Evolutionary conservation across 164 flowering plant species (phyloP), one percentile per base, ranked within the genome.

Genomic region (Cinnamomum micranthum): DNA sequence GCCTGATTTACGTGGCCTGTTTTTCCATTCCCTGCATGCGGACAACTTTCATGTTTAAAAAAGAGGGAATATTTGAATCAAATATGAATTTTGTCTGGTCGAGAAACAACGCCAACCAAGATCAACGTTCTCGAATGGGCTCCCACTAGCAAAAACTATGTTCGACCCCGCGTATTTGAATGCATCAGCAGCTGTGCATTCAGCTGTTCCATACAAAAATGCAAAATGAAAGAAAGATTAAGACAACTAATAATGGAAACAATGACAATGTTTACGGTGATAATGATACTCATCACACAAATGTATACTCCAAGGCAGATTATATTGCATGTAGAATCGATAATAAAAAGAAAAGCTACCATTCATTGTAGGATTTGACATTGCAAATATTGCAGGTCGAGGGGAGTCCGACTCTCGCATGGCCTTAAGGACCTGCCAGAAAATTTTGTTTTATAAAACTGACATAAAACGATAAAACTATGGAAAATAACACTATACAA

Each of bases 351-450:
- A 68, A 74, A 69, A 35, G 83, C 88, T 75, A 96, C 99, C 99
- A 84, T 96, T 94, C 78, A 75, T 69, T 68, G 99, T 96, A 74
- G 99, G 99, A 84, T 96, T 96, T 77, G 99, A 96, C 99, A 96
- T 96, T 15, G 99, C 97, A 83, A 96, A 96, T 71, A 96, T 92
- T 66, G 97, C 97, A 84, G 99, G 99, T 79, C 89, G 89, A 19
- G 79, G 74, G 68, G 97, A 91, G 77, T 89, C 94, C 47, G 99
- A 96, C 41, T 88, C 94, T 78, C 83, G 79, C 99, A 94, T 92
- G 68, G 97, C 97, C 82, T 77, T 87, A 15, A 96, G 97, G 74
- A 96, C 97, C 98, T 96, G 82, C 71, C 68, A 65, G 59, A 80
- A n/a, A 73, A 66, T 19, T 31, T 55, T 20, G 6, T 19, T 55